Evolutionary conservation across 2,329 filamentous ascomycete species (phyloP), one percentile per base, ranked within the genome.

Genomic region (Ascochyta viciae-villosae): DNA sequence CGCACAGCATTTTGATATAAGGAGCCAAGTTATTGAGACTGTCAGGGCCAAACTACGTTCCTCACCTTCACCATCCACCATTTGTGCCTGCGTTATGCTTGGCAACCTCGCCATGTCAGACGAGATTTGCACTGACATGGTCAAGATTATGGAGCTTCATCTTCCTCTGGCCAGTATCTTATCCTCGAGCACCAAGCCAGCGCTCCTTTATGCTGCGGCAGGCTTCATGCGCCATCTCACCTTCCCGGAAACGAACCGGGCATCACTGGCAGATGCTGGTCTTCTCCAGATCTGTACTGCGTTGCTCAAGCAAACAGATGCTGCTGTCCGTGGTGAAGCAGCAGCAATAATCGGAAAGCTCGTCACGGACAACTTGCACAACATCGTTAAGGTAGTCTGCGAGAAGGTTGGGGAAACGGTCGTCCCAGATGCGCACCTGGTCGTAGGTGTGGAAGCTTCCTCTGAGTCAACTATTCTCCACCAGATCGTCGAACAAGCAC

Each of bases 101-200:
- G 75, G 74, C 4, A 77, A 77, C 39, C 52, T 76, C 26, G 73
- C 73, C 6, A 74, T 74, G 50, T 72, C 72, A 3, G 74, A 77
- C 39, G 54, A 68, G 44, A 62, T 67, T 2, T 74, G 68, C 45
- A 71, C 68, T 15, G 57, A 70, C 15, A 73, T 77, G 71, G 73
- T 76, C 33, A 63, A 71, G 50, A 67, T 70, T 9, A 64, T 68
- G 63, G 59, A 65, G 19, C 42, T 75, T 23, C 72, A 76, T 50
- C 24, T 68, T 24, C 61, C 67, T 9, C 56, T 74, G n/a, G 63
- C 68, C 35, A 42, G 50, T 2, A 68, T 76, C 10, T 61, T 77
- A 2, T 64, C 64, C 8, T 60, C 64, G 15, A 58, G 56, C 23
- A 52, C 57, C 22, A 70, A 73, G 27, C 62, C 69, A 3, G 70